These are phyloP conservation scores for Phytophthora tubulina DNA, from an alignment of 352 stramenopile species.

Conservation along the genomic window DNA sequence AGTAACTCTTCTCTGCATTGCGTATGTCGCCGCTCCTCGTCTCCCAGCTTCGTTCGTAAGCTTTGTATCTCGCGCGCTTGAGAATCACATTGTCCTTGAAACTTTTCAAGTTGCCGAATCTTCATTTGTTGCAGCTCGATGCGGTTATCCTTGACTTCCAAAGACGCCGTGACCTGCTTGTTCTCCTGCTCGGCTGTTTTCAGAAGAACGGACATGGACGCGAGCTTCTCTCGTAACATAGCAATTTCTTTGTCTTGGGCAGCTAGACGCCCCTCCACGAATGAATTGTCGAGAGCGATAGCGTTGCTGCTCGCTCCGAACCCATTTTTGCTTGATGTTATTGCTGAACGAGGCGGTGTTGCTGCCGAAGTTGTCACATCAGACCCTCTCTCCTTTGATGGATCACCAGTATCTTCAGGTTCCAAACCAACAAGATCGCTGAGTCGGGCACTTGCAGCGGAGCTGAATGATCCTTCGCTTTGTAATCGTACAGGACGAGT, in stretches of 20 bases:
- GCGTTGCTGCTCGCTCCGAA: slow-evolving; percentile 22
- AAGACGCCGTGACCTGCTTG: slow-evolving; percentile 50
- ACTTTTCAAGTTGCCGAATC: slow-evolving; percentile 70
- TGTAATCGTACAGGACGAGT: slow-evolving; percentile 29
- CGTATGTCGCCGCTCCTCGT: slow-evolving; percentile 55
- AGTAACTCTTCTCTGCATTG: slow-evolving; percentile 62
- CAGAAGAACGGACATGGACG: slow-evolving; percentile 67
- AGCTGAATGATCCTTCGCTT: slow-evolving; percentile 40
- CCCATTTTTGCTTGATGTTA: slow-evolving; percentile 25
- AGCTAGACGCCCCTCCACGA: slow-evolving; percentile 67
- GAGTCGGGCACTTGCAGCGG: slow-evolving; percentile 33
- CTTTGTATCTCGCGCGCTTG: slow-evolving; percentile 61
- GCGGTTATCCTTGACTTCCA: slow-evolving; percentile 83
- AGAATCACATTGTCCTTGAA: slow-evolving; percentile 53
- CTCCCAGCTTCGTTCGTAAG: slow-evolving; percentile 56
- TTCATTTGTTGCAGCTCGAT: slow-evolving; percentile 78
- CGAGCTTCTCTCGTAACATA: slow-evolving; percentile 80
- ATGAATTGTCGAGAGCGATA: slow-evolving; percentile 31
- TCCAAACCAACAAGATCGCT: slow-evolving; percentile 50
- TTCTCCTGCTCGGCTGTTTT: slow-evolving; percentile 78
- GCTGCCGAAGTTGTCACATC: slow-evolving; percentile 12
- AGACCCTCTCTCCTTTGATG: slow-evolving; percentile 12
- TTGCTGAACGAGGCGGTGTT: slow-evolving; percentile 21
- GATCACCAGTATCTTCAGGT: slow-evolving; percentile 25
- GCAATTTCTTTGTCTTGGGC: slow-evolving; percentile 76